These are phyloP conservation scores for Adansonia madagascariensis DNA, from an alignment of 441 rosid genomes.

Conservation along the genomic window DNA sequence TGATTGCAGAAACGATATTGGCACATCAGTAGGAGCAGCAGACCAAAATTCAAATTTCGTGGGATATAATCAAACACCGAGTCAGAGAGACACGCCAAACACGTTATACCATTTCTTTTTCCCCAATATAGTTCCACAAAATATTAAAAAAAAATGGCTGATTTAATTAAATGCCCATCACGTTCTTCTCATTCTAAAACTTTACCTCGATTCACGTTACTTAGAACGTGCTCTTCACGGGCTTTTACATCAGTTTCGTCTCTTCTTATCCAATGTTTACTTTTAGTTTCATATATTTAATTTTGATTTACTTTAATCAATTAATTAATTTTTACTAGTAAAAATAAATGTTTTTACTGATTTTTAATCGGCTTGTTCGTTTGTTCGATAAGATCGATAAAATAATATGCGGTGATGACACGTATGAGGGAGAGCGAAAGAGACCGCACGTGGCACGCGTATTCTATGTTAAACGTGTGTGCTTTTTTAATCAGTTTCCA, in stretches of 20 bases:
- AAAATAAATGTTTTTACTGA: background rate
- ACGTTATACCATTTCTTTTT: conserved; percentile 22
- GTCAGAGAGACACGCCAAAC: conserved; percentile 29
- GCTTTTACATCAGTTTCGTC: background rate
- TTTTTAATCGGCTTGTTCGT: background rate
- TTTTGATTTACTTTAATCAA: no score
- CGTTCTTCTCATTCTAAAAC: conserved; percentile 33
- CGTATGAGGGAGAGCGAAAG: conserved; percentile 13
- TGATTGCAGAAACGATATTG: background rate
- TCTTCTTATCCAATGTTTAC: background rate
- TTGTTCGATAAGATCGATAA: background rate
- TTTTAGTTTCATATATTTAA: background rate
- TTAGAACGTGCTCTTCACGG: conserved; percentile 44
- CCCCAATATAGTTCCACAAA: background rate
- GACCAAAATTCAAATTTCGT: background rate
- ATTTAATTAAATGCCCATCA: conserved; percentile 35
- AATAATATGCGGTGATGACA: background rate
- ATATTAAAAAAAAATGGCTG: background rate
- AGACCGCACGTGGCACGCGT: conserved; percentile 34
- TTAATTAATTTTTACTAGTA: background rate
- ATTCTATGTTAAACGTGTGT: conserved; percentile 32
- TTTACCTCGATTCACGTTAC: conserved; percentile 32
- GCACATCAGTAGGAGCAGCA: background rate
- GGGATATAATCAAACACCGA: background rate
- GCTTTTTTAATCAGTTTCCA: background rate